Percentiles rank a stretch among this genome's conserved stretches.
phyloP scores from a whole-genome alignment of 768 basidiomycete genomes.

The Pleurotus eryngii region DNA sequence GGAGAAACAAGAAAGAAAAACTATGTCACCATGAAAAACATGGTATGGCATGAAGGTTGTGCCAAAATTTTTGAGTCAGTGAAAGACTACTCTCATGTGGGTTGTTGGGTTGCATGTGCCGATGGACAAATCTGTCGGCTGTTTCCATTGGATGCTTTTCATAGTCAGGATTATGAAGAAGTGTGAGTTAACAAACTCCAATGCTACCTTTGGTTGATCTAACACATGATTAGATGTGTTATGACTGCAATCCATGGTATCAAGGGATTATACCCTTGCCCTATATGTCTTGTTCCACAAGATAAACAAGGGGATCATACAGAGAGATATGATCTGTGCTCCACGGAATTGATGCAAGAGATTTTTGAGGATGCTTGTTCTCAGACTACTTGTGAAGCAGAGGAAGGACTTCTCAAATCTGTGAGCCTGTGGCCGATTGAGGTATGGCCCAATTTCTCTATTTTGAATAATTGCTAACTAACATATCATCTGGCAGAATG shows the following conservation, averaged over 20 bases:
- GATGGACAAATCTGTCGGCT: conserved; percentile 23
- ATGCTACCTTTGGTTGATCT: not conserved
- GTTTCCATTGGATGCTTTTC: conserved; percentile 33
- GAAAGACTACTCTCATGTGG: conserved; percentile 12
- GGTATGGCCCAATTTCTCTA: conserved; percentile 15
- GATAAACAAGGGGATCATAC: conserved; percentile 21
- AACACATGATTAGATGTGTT: conserved; percentile 24
- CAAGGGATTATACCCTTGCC: conserved; percentile 29
- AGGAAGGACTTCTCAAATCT: conserved; percentile 14
- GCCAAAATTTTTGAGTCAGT: conserved; percentile 25
- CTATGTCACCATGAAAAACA: conserved; percentile 28
- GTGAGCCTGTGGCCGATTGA: conserved; percentile 18
- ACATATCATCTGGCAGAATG: conserved; percentile 25
- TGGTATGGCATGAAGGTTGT: conserved; percentile 36
- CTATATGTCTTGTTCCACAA: conserved; percentile 30
- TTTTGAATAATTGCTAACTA: not conserved
- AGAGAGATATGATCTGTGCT: conserved; percentile 12
- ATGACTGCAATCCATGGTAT: conserved; percentile 35
- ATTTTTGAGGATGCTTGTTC: conserved; percentile 11
- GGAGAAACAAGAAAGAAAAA: conserved; percentile 24
- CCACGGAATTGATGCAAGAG: conserved; percentile 12
- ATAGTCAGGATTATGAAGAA: conserved; percentile 43
- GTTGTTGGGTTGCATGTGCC: conserved; percentile 21
- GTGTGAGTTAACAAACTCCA: conserved; percentile 26
- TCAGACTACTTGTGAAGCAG: not conserved